These are phyloP conservation scores for Durio zibethinus DNA, from an alignment of 345 rosid genomes.

Conservation along the genomic window DNA sequence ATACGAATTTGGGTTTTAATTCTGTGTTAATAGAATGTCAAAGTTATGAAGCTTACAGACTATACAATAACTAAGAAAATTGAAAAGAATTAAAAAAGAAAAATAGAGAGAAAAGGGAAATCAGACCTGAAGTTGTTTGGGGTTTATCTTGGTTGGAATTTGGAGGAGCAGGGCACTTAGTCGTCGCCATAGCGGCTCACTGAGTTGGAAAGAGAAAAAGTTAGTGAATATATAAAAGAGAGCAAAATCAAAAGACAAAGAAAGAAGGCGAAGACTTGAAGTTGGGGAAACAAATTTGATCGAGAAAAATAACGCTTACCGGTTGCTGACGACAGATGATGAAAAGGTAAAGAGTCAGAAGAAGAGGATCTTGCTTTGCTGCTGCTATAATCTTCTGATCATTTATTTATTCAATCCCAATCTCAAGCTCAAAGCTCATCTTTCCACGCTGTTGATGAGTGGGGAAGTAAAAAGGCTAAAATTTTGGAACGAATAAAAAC, in stretches of 20 bases:
- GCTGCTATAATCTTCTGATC: not conserved
- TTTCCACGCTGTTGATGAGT: too few species aligned
- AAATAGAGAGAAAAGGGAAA: not conserved
- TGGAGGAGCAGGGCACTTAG: slow-evolving; percentile 33
- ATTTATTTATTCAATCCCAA: slow-evolving; percentile 22
- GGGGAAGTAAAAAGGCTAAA: too few species aligned
- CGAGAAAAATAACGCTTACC: not conserved
- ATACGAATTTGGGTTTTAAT: not conserved
- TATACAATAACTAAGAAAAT: not conserved
- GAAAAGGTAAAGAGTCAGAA: not conserved
- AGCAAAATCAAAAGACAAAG: too few species aligned
- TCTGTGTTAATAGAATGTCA: not conserved
- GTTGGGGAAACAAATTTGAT: not conserved
- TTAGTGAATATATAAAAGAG: slow-evolving; percentile 22
- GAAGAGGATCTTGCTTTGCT: not conserved
- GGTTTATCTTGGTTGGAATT: slow-evolving; percentile 23
- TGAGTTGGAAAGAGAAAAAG: not conserved
- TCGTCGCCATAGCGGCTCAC: slow-evolving; percentile 27
- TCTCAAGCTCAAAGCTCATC: too few species aligned
- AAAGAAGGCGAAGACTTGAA: not conserved
- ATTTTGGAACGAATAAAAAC: not conserved
- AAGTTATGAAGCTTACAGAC: not conserved
- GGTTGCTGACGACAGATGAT: not conserved
- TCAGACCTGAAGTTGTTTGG: slow-evolving; percentile 32
- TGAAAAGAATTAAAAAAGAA: not conserved